Base-by-base conservation (phyloP, 306 rosid genomes). In the Sechiopsis laciniata region DNA sequence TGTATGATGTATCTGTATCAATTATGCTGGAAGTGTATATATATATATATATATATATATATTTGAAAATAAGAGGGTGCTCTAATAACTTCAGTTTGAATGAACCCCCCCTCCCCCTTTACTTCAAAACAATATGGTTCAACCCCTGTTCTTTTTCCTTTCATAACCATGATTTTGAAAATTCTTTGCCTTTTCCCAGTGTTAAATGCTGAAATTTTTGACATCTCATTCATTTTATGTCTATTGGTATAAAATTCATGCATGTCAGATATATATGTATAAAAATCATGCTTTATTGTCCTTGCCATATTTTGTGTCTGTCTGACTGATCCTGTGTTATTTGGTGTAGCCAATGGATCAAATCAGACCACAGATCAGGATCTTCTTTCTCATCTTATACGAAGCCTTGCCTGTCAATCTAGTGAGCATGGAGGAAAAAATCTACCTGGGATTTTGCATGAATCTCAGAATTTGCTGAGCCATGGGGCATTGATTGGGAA, bases 341-440 rank as follows among this genome's bases (percentile, higher is more conserved):
- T 53, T 74, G 75, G 72, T 82, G 86, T 90, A 91, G 97, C 91
- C 77, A 86, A 80, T 81, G 84, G 84, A 79, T 85, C 91, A 69
- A 87, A 88, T 77, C 91, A 90, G 78, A 80, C 85, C 17, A 84
- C 91, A 9, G 92, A 92, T 61, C 96, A 85, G 79, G 90, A 92
- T 87, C 76, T 92, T 60, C 78, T 90, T 40, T 62, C 96, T 73
- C 91, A 92, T 86, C 83, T 92, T 80, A 55, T 92, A 75, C 85
- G 82, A 78, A 91, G 74, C 85, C 81, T 91, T 69, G 91, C 86
- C 52, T 82, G 78, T 81, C 69, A 82, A 55, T 79, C 87, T 26
- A 89, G 85, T 78, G 76, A 88, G 50, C 76, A 71, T 32, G 87
- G 83, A 72, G 91, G 80, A 71, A 81, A 82, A 76, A 86, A 79